phyloP scores from a whole-genome alignment of 768 basidiomycete genomes.

The Lentinula boryana region DNA sequence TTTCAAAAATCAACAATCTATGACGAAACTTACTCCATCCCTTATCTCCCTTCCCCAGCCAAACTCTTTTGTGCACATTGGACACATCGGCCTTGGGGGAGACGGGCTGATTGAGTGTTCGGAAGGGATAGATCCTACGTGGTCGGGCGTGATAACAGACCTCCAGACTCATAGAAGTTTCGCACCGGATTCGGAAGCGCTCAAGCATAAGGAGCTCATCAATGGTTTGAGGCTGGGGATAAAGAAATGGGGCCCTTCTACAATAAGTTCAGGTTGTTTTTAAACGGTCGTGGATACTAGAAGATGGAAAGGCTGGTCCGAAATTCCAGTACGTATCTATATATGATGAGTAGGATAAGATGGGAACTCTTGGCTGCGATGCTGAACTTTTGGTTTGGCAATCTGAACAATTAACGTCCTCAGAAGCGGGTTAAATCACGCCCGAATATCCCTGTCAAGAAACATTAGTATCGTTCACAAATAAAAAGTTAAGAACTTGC shows the following conservation, averaged over 20 bases:
- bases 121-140: conserved; percentile 46
- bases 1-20: conserved; percentile 8
- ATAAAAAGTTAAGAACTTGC: conserved; percentile 27
- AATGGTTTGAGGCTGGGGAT: neutral
- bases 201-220: neutral
- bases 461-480: conserved; percentile 1
- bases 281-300: neutral
- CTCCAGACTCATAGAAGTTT: conserved; percentile 9
- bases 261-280: neutral
- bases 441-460: conserved; percentile 62
- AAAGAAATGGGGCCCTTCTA: neutral
- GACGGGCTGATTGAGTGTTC: conserved; percentile 48
- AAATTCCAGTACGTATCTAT: neutral
- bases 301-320: neutral
- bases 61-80: conserved; percentile 60
- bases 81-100: conserved; percentile 54
- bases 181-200: neutral
- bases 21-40: conserved; percentile 24
- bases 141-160: conserved; percentile 37
- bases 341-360: neutral
- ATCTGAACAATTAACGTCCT: neutral
- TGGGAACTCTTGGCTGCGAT: neutral
- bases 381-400: too few relatives aligned
- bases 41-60: conserved; percentile 55
- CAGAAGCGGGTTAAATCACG: conserved; percentile 69